Conservation (phyloP, 805 yeast genomes). For the Tetrapisispora taiwanensis region DNA sequence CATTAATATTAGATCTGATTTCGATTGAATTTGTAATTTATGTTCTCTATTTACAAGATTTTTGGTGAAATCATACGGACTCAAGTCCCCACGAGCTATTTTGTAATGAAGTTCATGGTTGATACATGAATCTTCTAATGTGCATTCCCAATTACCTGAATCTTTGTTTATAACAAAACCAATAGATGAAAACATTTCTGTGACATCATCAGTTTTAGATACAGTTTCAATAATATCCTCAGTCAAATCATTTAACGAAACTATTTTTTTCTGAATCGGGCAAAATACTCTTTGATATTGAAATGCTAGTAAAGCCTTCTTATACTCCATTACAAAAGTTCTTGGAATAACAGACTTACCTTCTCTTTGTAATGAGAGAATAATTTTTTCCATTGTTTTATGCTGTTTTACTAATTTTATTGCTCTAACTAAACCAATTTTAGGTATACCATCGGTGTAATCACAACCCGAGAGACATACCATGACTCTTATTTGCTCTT, state of each 20-base stretch:
- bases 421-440: slow-evolving; percentile 74
- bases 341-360: slow-evolving; percentile 49
- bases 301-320: slow-evolving; percentile 68
- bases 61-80: slow-evolving; percentile 41
- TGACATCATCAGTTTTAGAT: slow-evolving; percentile 5
- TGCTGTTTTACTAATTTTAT: slow-evolving; percentile 45
- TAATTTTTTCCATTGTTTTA: slow-evolving; percentile 43
- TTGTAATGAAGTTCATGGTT: slow-evolving; percentile 39
- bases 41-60: slow-evolving; percentile 28
- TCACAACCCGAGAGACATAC: slow-evolving; percentile 96
- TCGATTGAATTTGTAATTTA: slow-evolving; percentile 19
- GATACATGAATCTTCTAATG: slow-evolving; percentile 26
- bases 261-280: slow-evolving; percentile 41
- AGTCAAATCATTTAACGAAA: slow-evolving; percentile 51
- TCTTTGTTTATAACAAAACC: slow-evolving; percentile 28
- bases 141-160: slow-evolving; percentile 11
- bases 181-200: slow-evolving; percentile 31
- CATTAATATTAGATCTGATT: slow-evolving; percentile 9
- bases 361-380: slow-evolving; percentile 48
- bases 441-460: slow-evolving; percentile 77
- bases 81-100: slow-evolving; percentile 55
- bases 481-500: slow-evolving; percentile 54
- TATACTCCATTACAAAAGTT: slow-evolving; percentile 49
- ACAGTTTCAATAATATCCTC: slow-evolving; percentile 18
- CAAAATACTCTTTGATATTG: slow-evolving; percentile 78